Percentiles rank a stretch among this genome's conserved stretches.
These are phyloP conservation scores for Triticum turgidum DNA, from an alignment of 176 grass and related monocot genomes.

Conservation along the genomic window DNA sequence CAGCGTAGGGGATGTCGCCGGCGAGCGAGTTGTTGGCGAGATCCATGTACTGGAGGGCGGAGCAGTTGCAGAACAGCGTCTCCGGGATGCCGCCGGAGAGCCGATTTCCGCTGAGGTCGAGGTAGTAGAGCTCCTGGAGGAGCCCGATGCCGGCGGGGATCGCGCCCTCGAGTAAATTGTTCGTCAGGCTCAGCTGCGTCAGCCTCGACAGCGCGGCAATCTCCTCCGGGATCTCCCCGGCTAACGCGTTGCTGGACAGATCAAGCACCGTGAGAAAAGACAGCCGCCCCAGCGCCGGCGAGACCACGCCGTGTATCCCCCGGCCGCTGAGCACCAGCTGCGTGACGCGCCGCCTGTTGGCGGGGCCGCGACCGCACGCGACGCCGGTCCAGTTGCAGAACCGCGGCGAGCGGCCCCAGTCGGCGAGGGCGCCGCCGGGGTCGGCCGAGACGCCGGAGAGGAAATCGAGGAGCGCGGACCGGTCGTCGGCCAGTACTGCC, in stretches of 20 bases:
- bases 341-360: conserved; percentile 30
- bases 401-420: conserved; percentile 36
- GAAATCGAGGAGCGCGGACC: conserved; percentile 47
- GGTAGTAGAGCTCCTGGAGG: conserved; percentile 45
- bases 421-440: conserved; percentile 22
- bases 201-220: conserved; percentile 43
- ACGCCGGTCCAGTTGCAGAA: conserved; percentile 85
- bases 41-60: conserved; percentile 71
- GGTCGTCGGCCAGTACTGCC: conserved; percentile 1
- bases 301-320: conserved; percentile 50
- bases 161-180: conserved; percentile 48
- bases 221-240: conserved; percentile 43
- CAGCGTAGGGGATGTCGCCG: conserved; percentile 51
- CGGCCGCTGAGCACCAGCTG: conserved; percentile 41
- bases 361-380: conserved; percentile 20
- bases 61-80: conserved; percentile 74
- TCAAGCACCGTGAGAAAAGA: conserved; percentile 44
- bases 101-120: conserved; percentile 66
- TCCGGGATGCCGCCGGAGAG: conserved; percentile 53
- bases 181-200: conserved; percentile 59
- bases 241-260: conserved; percentile 61
- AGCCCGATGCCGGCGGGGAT: conserved; percentile 57
- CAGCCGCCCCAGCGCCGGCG: conserved; percentile 18
- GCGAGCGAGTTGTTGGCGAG: conserved; percentile 63
- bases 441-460: conserved; percentile 44